Evolutionary conservation across 139 green algal species (phyloP), one percentile per base, ranked within the genome.

Genomic region (Coelastrella sp.): DNA sequence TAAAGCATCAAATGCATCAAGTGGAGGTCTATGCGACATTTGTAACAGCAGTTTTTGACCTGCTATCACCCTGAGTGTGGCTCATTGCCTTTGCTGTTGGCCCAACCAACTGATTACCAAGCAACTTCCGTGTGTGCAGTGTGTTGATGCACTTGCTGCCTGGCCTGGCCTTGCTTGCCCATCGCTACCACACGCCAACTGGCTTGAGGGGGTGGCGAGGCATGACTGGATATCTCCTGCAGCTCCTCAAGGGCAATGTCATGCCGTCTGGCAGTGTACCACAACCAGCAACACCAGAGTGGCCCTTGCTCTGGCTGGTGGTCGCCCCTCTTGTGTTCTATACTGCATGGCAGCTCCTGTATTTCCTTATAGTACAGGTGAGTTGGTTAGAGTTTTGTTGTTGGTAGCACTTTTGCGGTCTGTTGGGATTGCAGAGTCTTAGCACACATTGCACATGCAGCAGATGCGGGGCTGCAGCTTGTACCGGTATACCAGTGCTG

Each of bases 111-210:
- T 21, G 11, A 32, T 64, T n/a, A 21, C 21, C 17, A 64, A 9
- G 27, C 53, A n/a, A 64, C 21, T 64, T 9, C 21, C 19, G 11
- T 64, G 21, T 32, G 5, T 83, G 51, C 90, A 93, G 91, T 50
- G 90, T 94, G 32, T 40, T 96, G 4, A 86, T 96, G 38, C 93
- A 96, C 68, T 63, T 93, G 37, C 84, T 96, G 35, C 93, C 93
- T 9, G 93, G 93, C 5, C 80, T 96, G 76, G 93, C 92, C 9
- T 63, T 96, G 37, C 92, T 89, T 53, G 85, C 82, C 2, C 87
- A 92, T 69, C 79, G 79, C 5, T 69, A 94, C 51, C 35, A 90
- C 27, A 78, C 85, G 25, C 66, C 75, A 38, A 50, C 60, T 15
- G 63, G 38, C 19, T 15, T 88, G 5, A 60, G 50, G 21, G 75